Conservation (phyloP, 192 early-diverging fungal genomes). For the Linnemannia zychae region DNA sequence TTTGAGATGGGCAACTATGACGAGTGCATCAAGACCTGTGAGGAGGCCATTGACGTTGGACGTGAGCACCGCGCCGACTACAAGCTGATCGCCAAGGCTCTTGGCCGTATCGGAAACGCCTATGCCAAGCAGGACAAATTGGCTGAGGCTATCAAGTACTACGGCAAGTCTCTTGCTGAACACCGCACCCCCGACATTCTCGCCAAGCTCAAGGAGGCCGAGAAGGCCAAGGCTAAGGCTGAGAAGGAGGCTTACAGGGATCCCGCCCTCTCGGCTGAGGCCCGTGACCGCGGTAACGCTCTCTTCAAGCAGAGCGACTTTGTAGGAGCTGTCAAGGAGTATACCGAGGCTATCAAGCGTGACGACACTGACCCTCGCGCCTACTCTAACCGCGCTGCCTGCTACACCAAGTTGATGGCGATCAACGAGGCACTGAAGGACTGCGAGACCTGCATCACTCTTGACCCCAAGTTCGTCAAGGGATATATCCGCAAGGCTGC, state of each 20-base stretch:
- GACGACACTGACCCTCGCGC: slow-evolving; percentile 90
- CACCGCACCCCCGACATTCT: slow-evolving; percentile 95
- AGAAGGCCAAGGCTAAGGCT: slow-evolving; percentile 83
- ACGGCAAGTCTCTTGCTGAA: slow-evolving; percentile 93
- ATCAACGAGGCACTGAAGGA: slow-evolving; percentile 96
- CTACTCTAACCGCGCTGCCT: slow-evolving; percentile 97
- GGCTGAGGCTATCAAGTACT: slow-evolving; percentile 92
- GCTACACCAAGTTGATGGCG: slow-evolving; percentile 95
- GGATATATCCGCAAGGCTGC: slow-evolving; percentile 97
- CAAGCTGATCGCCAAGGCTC: slow-evolving; percentile 96
- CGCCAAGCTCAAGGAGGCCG: slow-evolving; percentile 86
- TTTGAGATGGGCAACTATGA: slow-evolving; percentile 95
- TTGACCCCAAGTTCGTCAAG: slow-evolving; percentile 93
- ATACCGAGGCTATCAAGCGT: slow-evolving; percentile 97
- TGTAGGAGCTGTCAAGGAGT: slow-evolving; percentile 89
- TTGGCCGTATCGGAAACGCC: slow-evolving; percentile 91
- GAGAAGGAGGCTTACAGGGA: slow-evolving; percentile 92
- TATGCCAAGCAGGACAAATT: slow-evolving; percentile 85
- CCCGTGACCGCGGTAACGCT: slow-evolving; percentile 93
- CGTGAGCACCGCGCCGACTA: slow-evolving; percentile 93
- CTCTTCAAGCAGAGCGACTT: slow-evolving; percentile 93
- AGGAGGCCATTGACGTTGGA: slow-evolving; percentile 92
- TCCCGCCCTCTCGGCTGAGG: slow-evolving; percentile 86
- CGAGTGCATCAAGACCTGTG: slow-evolving; percentile 93
- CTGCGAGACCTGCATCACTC: slow-evolving; percentile 87